phyloP scores from a whole-genome alignment of 192 early-diverging fungal species.

The Coemansia sp. region DNA sequence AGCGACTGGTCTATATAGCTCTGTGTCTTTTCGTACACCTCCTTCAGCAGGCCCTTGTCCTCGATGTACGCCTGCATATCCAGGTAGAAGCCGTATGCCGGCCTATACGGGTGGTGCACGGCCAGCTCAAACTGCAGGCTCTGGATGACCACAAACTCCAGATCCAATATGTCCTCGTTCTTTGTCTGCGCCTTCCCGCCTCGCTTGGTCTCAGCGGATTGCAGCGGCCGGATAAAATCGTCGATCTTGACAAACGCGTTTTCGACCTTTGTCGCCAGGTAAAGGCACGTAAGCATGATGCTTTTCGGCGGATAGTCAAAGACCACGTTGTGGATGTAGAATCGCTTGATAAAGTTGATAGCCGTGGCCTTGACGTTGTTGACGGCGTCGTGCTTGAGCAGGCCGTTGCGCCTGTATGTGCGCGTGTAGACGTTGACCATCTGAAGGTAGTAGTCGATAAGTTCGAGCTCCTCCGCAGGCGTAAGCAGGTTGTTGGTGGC shows the following conservation, averaged over 20 bases:
- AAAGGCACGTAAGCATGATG: constrained; percentile 74
- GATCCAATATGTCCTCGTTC: constrained; percentile 55
- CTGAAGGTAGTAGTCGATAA: constrained; percentile 44
- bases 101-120: constrained; percentile 69
- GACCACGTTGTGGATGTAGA: constrained; percentile 73
- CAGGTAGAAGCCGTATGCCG: constrained; percentile 67
- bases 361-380: constrained; percentile 65
- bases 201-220: constrained; percentile 30
- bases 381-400: constrained; percentile 31
- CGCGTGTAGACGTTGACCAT: constrained; percentile 20
- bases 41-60: constrained; percentile 22
- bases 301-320: constrained; percentile 80
- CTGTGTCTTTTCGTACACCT: constrained; percentile 57
- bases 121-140: constrained; percentile 72
- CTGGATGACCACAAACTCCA: constrained; percentile 69
- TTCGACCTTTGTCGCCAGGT: constrained; percentile 74
- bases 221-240: constrained; percentile 58
- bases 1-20: constrained; percentile 59
- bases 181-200: constrained; percentile 46
- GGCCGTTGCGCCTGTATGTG: constrained; percentile 20
- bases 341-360: constrained; percentile 77
- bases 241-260: constrained; percentile 69
- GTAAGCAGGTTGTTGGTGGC: constrained; percentile 44
- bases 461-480: constrained; percentile 41
- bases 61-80: constrained; percentile 62